Evolutionary conservation across 768 basidiomycete species (phyloP).

Genomic region (Tremella mesenterica): DNA sequence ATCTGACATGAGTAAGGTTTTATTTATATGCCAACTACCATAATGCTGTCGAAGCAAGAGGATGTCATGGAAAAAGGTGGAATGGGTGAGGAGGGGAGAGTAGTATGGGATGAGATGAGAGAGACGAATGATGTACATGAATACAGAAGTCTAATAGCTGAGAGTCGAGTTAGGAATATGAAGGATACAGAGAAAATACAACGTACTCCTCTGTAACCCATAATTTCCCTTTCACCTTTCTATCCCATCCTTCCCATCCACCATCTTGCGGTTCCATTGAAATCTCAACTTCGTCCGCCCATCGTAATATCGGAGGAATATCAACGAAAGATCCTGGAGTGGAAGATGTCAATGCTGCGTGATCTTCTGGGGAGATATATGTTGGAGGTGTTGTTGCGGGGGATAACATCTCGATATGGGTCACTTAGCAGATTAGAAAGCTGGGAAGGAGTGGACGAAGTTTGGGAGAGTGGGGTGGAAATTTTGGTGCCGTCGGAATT

Average conservation of each 20-base stretch:
- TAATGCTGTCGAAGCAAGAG: no score
- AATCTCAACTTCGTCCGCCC: slow-evolving; percentile 63
- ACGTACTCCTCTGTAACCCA: slow-evolving; percentile 78
- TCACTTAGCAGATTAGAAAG: no score
- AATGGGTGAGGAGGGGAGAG: background rate
- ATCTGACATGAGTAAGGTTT: background rate
- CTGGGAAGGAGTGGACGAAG: background rate
- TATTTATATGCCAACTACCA: no score
- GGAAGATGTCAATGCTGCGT: slow-evolving; percentile 58
- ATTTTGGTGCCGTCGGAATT: no score
- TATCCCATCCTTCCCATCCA: slow-evolving; percentile 51
- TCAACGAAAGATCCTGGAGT: slow-evolving; percentile 77
- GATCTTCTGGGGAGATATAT: slow-evolving; percentile 57
- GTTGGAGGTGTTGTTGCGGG: background rate
- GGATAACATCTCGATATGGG: background rate
- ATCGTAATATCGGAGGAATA: slow-evolving; percentile 72
- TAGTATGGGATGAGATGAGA: background rate
- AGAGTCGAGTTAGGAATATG: background rate
- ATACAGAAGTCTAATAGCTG: no score
- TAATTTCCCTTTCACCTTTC: slow-evolving; percentile 57
- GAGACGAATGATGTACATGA: slow-evolving; percentile 3
- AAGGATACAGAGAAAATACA: background rate
- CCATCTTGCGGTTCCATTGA: slow-evolving; percentile 62
- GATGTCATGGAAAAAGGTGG: no score
- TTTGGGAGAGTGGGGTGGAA: background rate